Evolutionary conservation across 2,329 filamentous ascomycete genomes (phyloP).

Genomic region (Coniochaeta sp.): DNA sequence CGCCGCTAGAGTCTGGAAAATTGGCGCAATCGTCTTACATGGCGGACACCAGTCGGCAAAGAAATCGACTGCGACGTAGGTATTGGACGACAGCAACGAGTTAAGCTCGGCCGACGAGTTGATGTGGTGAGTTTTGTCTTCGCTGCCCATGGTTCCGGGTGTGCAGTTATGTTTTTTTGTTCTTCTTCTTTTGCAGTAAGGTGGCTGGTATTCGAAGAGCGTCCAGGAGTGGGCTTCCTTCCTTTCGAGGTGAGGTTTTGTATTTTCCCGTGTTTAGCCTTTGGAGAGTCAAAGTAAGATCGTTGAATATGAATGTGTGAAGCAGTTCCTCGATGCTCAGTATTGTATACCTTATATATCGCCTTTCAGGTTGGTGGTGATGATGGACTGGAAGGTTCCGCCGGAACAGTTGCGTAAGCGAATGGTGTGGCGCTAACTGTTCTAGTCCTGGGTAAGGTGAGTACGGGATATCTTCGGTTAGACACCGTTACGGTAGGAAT

Average conservation of each 20-base stretch:
- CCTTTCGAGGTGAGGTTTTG: neutral
- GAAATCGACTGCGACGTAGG: slow-evolving; percentile 50
- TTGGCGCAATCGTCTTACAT: slow-evolving; percentile 52
- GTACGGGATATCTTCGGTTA: too few species aligned
- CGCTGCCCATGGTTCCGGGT: neutral
- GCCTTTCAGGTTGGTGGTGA: too few species aligned
- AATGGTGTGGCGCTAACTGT: neutral
- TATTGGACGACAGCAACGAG: slow-evolving; percentile 36
- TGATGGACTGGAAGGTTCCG: neutral
- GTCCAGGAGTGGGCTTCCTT: neutral
- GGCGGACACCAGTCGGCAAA: slow-evolving; percentile 54
- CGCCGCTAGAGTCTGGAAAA: slow-evolving; percentile 41
- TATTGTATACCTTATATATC: too few species aligned
- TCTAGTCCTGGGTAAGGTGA: neutral
- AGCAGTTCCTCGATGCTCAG: too few species aligned
- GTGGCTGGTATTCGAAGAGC: too few species aligned
- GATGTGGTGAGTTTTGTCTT: slow-evolving; percentile 23
- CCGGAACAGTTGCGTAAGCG: neutral
- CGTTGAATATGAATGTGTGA: too few species aligned
- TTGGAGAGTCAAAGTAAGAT: too few species aligned
- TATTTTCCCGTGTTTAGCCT: neutral
- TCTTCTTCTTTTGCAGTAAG: too few species aligned
- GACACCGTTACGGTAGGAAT: too few species aligned
- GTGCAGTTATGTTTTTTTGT: too few species aligned
- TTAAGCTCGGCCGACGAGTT: slow-evolving; percentile 38